Evolutionary conservation across 1,284 basidiomycete genomes (phyloP).

Genomic region (Cystobasidium sp.): DNA sequence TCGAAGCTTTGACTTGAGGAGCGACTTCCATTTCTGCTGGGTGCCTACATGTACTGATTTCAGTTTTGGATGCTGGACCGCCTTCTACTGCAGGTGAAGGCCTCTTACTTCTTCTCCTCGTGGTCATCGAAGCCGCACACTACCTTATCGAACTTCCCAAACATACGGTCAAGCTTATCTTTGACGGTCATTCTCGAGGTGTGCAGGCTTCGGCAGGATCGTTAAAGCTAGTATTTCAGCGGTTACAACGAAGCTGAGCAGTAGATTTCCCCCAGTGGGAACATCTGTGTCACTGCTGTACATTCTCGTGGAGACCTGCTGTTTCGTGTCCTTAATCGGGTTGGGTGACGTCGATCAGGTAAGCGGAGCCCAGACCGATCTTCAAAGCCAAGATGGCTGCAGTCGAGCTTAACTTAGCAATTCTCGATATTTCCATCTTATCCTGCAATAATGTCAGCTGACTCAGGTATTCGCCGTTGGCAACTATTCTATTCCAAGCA

Average conservation of each 20-base stretch:
- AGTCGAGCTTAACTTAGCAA: too few relatives aligned
- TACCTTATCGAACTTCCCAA: constrained; percentile 30
- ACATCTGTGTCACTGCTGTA: too few relatives aligned
- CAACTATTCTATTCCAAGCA: too few relatives aligned
- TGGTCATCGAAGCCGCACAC: constrained; percentile 29
- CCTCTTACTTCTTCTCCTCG: constrained; percentile 30
- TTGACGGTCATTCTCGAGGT: constrained; percentile 23
- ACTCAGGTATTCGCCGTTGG: too few relatives aligned
- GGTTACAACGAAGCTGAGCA: not conserved
- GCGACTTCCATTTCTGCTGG: constrained; percentile 37
- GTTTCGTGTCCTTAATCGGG: too few relatives aligned
- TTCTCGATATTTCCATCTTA: too few relatives aligned
- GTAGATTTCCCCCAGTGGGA: not conserved
- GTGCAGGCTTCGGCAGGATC: not conserved
- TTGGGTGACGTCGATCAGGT: too few relatives aligned
- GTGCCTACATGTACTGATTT: constrained; percentile 9
- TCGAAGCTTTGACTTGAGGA: constrained; percentile 9
- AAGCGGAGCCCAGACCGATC: too few relatives aligned
- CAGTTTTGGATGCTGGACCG: not conserved
- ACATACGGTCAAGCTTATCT: constrained; percentile 9
- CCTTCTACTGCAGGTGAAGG: not conserved
- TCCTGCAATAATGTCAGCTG: too few relatives aligned
- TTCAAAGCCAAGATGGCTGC: too few relatives aligned
- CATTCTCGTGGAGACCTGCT: too few relatives aligned
- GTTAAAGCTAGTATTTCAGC: not conserved